These are phyloP conservation scores for Globisporangium takayamanum DNA, from an alignment of 352 stramenopile genomes.

Conservation along the genomic window DNA sequence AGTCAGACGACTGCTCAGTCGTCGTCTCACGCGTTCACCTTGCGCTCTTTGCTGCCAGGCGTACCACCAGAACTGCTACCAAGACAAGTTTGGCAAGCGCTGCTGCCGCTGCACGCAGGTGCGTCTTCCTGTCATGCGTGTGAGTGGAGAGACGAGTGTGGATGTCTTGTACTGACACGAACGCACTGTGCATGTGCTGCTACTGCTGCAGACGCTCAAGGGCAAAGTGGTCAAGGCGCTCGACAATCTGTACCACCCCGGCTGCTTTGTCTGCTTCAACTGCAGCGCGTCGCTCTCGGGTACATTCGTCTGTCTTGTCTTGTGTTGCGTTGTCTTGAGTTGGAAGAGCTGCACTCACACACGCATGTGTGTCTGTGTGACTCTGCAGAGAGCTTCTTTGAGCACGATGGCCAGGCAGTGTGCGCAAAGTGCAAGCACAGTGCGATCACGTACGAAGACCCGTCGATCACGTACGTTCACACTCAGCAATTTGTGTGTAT, in stretches of 20 bases:
- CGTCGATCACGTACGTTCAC: constrained; percentile 34
- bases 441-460: constrained; percentile 46
- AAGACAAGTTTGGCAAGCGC: constrained; percentile 71
- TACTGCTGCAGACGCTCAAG: constrained; percentile 45
- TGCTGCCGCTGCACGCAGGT: constrained; percentile 74
- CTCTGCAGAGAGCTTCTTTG: constrained; percentile 75
- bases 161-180: neutral
- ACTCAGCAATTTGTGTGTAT: neutral
- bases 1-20: neutral
- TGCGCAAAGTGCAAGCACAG: constrained; percentile 76
- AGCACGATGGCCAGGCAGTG: constrained; percentile 67
- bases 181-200: neutral
- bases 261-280: constrained; percentile 77
- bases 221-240: constrained; percentile 83
- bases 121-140: neutral
- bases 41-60: constrained; percentile 21
- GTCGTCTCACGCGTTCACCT: neutral
- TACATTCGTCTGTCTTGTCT: constrained; percentile 14
- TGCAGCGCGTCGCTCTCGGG: constrained; percentile 71
- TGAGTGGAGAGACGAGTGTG: neutral
- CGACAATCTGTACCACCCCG: constrained; percentile 79
- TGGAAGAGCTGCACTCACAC: neutral
- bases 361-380: neutral
- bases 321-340: neutral
- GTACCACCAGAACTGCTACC: constrained; percentile 78